Evolutionary conservation across 495 filamentous ascomycete species (phyloP), one percentile per base, ranked within the genome.

Genomic region (Penicillium goetzii): DNA sequence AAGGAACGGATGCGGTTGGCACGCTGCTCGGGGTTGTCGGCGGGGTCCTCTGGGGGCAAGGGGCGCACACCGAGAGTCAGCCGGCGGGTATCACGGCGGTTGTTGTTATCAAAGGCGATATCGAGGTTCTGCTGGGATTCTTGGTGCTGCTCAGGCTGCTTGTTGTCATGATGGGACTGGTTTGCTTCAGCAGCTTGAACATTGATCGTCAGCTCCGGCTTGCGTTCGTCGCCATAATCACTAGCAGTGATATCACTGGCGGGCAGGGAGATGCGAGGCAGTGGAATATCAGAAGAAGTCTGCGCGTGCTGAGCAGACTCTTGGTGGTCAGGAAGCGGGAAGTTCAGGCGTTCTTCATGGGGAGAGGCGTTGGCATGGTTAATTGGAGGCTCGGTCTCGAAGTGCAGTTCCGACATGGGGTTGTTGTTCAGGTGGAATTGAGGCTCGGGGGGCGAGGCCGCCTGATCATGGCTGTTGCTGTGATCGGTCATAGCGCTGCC

Each of bases 1-100:
- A 99, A 99, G 26, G 96, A 98, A 67, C 95, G 87, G 65, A 99
- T 98, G 25, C 96, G 86, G 78, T 97, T 97, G 63, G 95, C 95
- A 72, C 95, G 87, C 76, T 94, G 87, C 78, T 98, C 95, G 3
- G 95, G 91, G 71, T 96, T 91, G 65, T 92, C 90, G 32, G 82
- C 74, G n/a, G 92, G 91, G 36, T 91, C 89, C 68, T 93, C 90
- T 56, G 92, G 92, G 4, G 95, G 95, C 36, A 99, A 84, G 49
- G 95, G 95, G n/a, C 96, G 89, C 69, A 96, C 85, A 28, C 93
- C 92, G 71, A 97, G 89, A 12, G 93, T 97, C 62, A 96, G 77
- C 61, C 93, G 87, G 49, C 85, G 86, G 55, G 85, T 84, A 68
- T 95, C 88, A 43, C 87, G 81, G 30, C 80, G 84, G 30, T 56